Evolutionary conservation across 2,329 filamentous ascomycete species (phyloP).

Genomic region (Dactylonectria estremocensis): DNA sequence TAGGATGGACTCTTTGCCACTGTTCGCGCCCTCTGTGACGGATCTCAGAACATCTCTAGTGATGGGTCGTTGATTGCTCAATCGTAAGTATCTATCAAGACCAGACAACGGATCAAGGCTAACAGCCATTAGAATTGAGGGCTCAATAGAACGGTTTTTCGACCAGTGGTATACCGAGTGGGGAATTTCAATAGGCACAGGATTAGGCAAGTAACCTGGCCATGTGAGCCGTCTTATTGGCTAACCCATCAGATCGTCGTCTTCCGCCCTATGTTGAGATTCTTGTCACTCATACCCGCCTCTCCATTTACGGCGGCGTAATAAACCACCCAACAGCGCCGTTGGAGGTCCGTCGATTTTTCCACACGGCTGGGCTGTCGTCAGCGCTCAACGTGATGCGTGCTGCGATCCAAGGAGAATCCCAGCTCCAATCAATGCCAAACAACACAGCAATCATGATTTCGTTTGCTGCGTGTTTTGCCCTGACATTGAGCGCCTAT

Average conservation of each 20-base stretch:
- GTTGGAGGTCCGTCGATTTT: conserved; percentile 79
- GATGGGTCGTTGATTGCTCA: conserved; percentile 69
- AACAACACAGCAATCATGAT: conserved; percentile 88
- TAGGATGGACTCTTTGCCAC: conserved; percentile 70
- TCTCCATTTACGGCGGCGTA: conserved; percentile 82
- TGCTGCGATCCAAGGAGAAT: conserved; percentile 80
- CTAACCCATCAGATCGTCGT: conserved; percentile 58
- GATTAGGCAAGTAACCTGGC: conserved; percentile 58
- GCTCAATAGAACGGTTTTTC: conserved; percentile 76
- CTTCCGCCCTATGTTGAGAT: conserved; percentile 84
- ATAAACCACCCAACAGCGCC: conserved; percentile 83
- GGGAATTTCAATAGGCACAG: conserved; percentile 70
- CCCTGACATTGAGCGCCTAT: conserved; percentile 74
- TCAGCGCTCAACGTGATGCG: conserved; percentile 83
- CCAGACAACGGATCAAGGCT: conserved; percentile 10
- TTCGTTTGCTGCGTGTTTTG: conserved; percentile 80
- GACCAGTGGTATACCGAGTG: conserved; percentile 76
- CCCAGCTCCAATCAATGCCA: conserved; percentile 80
- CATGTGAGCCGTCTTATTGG: background rate
- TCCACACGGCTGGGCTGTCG: conserved; percentile 79
- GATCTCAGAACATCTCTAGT: conserved; percentile 63
- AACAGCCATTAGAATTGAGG: conserved; percentile 62
- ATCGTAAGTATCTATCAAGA: conserved; percentile 55
- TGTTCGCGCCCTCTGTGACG: conserved; percentile 73
- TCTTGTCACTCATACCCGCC: conserved; percentile 78